Evolutionary conservation across 192 early-diverging fungal species (phyloP), one percentile per base, ranked within the genome.

Genomic region (Gigaspora rosea): DNA sequence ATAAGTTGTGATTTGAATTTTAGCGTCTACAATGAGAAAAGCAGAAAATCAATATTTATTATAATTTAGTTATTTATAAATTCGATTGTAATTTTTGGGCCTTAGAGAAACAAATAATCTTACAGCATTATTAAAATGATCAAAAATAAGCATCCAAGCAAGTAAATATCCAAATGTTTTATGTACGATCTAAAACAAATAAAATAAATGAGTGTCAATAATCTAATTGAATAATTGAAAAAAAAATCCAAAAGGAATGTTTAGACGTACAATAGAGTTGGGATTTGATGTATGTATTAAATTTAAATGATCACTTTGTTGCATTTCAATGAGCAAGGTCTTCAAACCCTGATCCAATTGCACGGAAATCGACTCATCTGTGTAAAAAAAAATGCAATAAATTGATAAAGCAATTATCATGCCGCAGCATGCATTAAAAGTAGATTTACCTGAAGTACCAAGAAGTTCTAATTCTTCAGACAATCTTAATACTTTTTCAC

Each of bases 71-170:
- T 2, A 36, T 18, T n/a, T 12, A 75, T 36, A 76, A 52, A 15
- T 48, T 27, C 27, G 27, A 27, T 1, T 27, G 27, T 27, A 27
- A 27, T 27, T 27, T n/a, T 27, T 27, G 27, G 27, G 27, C 0
- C 27, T 27, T 27, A 27, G 27, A 27, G 27, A 27, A 27, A 27
- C n/a, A 41, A 61, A 49, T 11, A 47, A 58, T 22, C 83, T 82
- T 87, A 94, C 93, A 52, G 91, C 88, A 76, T 93, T 90, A 35
- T 89, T 85, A 79, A 95, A 94, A 36, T 94, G 90, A 75, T 91
- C 91, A 70, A 94, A 90, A 12, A 94, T 69, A 6, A 90, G 80
- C 84, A 92, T 88, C 90, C 93, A 94, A 7, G 88, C 81, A 48
- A 94, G 78, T 3, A 95, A 79, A 74, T 91, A 90, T 18, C 94